Percentiles rank a stretch among this genome's conserved stretches.
Evolutionary conservation across 768 basidiomycete genomes (phyloP).

Genomic region (Tulasnella sp.): DNA sequence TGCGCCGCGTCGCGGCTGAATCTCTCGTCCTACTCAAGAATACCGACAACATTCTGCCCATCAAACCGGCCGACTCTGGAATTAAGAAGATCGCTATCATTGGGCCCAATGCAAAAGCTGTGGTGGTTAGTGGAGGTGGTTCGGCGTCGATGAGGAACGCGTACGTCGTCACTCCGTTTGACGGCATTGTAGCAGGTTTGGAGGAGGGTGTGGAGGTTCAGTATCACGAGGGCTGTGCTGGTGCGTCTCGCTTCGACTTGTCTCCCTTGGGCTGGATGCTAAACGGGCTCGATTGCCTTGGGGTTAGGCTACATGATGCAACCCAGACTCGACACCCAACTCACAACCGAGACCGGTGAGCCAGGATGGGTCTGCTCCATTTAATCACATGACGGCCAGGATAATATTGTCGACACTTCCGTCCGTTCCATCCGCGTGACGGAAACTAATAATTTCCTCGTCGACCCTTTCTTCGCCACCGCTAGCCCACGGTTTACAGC

Average conservation of each 20-base stretch:
- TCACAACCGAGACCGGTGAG: slow-evolving; percentile 51
- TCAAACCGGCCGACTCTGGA: slow-evolving; percentile 34
- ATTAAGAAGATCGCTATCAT: slow-evolving; percentile 57
- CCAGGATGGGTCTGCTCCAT: slow-evolving; percentile 62
- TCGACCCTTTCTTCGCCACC: slow-evolving; percentile 58
- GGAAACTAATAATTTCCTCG: slow-evolving; percentile 51
- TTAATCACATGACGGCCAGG: slow-evolving; percentile 53
- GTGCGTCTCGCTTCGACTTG: slow-evolving; percentile 37
- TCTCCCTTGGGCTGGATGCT: neutral
- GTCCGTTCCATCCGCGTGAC: slow-evolving; percentile 50
- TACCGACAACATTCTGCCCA: slow-evolving; percentile 50
- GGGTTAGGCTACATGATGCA: slow-evolving; percentile 59
- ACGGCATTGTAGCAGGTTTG: slow-evolving; percentile 52
- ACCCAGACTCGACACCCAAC: slow-evolving; percentile 57
- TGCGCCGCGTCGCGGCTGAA: slow-evolving; percentile 54
- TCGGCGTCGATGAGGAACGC: slow-evolving; percentile 55
- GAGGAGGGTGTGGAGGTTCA: slow-evolving; percentile 49
- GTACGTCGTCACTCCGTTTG: slow-evolving; percentile 62
- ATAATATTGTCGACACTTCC: slow-evolving; percentile 42
- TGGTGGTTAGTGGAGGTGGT: slow-evolving; percentile 71
- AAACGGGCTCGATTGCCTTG: neutral
- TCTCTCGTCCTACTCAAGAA: slow-evolving; percentile 62
- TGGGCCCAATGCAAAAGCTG: slow-evolving; percentile 62
- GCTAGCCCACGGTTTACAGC: slow-evolving; percentile 53
- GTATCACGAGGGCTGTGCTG: slow-evolving; percentile 62